These are phyloP conservation scores for Beauveria pseudobassiana DNA, from an alignment of 2,329 filamentous ascomycete genomes.

Conservation along the genomic window DNA sequence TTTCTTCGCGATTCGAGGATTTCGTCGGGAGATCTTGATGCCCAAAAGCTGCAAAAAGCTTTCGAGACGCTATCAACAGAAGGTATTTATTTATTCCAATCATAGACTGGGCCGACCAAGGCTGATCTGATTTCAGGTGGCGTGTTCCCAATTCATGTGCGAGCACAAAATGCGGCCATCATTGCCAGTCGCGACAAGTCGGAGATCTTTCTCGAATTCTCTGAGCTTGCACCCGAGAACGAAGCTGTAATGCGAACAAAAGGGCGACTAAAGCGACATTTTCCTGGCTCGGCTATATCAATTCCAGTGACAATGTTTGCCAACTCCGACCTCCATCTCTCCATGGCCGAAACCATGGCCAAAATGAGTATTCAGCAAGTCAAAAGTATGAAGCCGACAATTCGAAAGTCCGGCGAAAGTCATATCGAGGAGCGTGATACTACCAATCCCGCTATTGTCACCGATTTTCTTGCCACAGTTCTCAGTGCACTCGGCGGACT, in stretches of 20 bases:
- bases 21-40: neutral
- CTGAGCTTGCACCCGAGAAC: neutral
- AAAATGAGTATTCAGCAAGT: neutral
- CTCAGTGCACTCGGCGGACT: neutral
- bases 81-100: neutral
- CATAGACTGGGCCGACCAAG: neutral
- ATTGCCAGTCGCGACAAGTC: neutral
- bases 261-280: neutral
- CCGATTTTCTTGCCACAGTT: neutral
- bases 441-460: neutral
- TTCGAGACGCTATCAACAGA: neutral
- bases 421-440: constrained; percentile 1
- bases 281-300: neutral
- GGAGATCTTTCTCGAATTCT: neutral
- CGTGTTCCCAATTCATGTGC: neutral
- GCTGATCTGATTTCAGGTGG: neutral
- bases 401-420: neutral
- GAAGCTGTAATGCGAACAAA: neutral
- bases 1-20: neutral
- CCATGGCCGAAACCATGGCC: neutral
- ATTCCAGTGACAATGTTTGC: neutral
- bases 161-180: constrained; percentile 1
- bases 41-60: neutral
- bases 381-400: neutral
- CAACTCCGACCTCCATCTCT: neutral